Conservation (phyloP, 306 rosid genomes). For the Cucurbita pepo region DNA sequence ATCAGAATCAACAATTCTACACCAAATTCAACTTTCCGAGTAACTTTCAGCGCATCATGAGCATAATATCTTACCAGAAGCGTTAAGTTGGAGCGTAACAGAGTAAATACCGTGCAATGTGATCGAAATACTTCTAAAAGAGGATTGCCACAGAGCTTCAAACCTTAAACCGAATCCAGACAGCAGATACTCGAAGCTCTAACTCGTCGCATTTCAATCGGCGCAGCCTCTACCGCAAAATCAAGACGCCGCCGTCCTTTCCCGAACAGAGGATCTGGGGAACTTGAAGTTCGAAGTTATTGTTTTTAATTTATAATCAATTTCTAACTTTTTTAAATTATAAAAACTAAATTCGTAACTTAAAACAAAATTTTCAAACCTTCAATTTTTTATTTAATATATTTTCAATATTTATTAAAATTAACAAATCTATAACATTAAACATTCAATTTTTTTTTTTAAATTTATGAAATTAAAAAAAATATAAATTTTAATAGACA, state of each 20-base stretch:
- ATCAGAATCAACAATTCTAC: not conserved
- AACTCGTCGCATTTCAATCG: not conserved
- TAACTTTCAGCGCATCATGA: not conserved
- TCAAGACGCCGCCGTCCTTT: not conserved
- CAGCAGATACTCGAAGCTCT: not conserved
- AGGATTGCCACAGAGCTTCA: not conserved
- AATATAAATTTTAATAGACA: no score
- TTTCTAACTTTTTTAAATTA: no score
- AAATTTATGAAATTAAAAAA: no score
- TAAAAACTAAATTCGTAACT: no score
- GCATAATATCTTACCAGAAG: not conserved
- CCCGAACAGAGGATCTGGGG: not conserved
- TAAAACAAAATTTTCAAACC: no score
- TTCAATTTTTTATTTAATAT: no score
- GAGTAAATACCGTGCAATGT: not conserved
- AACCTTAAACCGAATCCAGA: not conserved
- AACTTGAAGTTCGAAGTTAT: not conserved
- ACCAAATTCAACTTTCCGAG: not conserved
- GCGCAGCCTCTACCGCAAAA: not conserved
- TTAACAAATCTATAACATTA: no score
- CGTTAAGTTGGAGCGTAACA: not conserved
- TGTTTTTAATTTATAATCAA: no score
- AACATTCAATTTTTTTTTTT: no score
- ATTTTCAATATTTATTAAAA: no score
- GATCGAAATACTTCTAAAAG: not conserved